These are phyloP conservation scores for Trametes coccinea DNA, from an alignment of 768 basidiomycete species.

Conservation along the genomic window DNA sequence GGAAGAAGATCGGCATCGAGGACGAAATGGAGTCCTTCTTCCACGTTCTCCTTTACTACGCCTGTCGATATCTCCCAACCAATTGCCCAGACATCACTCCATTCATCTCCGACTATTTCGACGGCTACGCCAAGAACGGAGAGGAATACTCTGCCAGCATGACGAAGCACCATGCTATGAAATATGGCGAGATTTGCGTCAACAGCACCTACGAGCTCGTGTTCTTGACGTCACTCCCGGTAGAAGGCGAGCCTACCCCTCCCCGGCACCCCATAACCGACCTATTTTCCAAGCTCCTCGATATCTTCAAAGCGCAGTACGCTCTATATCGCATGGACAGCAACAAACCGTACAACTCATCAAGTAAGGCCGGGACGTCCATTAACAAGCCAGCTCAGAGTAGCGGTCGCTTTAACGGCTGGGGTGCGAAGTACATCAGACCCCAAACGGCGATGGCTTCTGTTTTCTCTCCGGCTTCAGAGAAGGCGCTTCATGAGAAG, in stretches of 20 bases:
- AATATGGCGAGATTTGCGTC: background rate
- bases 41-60: slow-evolving; percentile 8
- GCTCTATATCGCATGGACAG: background rate
- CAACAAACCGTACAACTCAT: background rate
- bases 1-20: background rate
- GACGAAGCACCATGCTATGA: background rate
- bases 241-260: background rate
- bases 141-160: background rate
- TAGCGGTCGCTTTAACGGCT: too few species aligned
- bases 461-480: too few species aligned
- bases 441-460: background rate
- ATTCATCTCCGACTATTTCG: slow-evolving; percentile 8
- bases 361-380: background rate
- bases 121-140: background rate
- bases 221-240: background rate
- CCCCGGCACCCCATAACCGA: background rate
- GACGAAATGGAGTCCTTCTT: slow-evolving; percentile 17
- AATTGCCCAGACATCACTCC: background rate
- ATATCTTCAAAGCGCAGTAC: background rate
- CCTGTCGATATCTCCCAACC: slow-evolving; percentile 5
- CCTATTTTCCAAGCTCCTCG: background rate
- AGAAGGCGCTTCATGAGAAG: background rate
- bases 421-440: background rate
- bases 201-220: background rate
- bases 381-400: background rate